Evolutionary conservation across 2,329 filamentous ascomycete species (phyloP).

Genomic region (Juglanconis oblonga): DNA sequence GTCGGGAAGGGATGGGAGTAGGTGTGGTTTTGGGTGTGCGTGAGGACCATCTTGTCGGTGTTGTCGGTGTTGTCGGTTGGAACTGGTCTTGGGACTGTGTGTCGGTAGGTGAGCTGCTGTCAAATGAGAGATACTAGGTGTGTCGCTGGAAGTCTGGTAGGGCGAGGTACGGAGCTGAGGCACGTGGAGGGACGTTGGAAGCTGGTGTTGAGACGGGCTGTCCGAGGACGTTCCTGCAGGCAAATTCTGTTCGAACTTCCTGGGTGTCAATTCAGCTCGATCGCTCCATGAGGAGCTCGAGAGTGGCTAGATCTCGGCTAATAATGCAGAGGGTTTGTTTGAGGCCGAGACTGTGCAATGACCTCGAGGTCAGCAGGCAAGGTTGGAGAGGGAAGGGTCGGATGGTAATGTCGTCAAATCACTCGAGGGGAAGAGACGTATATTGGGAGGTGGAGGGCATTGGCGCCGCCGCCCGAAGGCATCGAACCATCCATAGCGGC

Average conservation of each 20-base stretch:
- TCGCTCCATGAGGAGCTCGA: slow-evolving; percentile 16
- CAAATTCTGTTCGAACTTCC: slow-evolving; percentile 6
- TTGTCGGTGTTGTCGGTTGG: no score
- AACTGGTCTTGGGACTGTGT: not conserved
- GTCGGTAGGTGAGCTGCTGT: no score
- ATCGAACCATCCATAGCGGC: slow-evolving; percentile 18
- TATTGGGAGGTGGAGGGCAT: slow-evolving; percentile 11
- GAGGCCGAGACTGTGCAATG: slow-evolving; percentile 1
- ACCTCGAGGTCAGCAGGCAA: not conserved
- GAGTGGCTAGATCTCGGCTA: not conserved
- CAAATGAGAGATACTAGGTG: not conserved
- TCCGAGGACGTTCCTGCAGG: not conserved
- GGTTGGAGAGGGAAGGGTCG: not conserved
- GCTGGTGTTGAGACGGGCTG: not conserved
- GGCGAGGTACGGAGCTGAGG: not conserved
- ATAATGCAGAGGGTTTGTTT: slow-evolving; percentile 1
- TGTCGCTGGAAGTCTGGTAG: not conserved
- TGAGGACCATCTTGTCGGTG: slow-evolving; percentile 58
- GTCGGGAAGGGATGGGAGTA: slow-evolving; percentile 82
- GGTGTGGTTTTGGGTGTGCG: slow-evolving; percentile 64
- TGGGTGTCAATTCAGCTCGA: slow-evolving; percentile 5
- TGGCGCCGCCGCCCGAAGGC: not conserved
- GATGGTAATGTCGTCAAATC: slow-evolving; percentile 17
- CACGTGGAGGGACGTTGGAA: not conserved
- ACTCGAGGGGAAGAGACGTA: slow-evolving; percentile 12